Conservation (phyloP, 371 early-diverging fungal genomes). For the Zychaea mexicana region DNA sequence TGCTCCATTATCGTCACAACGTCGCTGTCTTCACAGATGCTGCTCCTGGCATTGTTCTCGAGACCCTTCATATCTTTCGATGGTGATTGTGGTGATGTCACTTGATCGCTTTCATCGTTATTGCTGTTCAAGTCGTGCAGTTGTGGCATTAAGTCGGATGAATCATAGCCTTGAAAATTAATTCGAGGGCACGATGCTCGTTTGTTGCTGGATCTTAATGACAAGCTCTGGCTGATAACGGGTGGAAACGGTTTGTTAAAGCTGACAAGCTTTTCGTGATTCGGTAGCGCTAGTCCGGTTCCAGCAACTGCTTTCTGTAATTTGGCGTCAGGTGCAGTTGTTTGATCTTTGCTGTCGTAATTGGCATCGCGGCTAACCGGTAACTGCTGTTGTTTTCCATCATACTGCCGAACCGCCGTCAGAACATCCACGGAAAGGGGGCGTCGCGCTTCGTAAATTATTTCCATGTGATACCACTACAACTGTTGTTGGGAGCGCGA, state of each 20-base stretch:
- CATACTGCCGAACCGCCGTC: too few species aligned
- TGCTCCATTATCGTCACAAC: too few species aligned
- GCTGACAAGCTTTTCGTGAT: background rate
- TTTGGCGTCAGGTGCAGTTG: background rate
- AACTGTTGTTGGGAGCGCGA: background rate
- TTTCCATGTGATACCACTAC: background rate
- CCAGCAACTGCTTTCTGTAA: background rate
- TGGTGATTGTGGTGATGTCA: too few species aligned
- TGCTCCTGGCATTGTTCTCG: too few species aligned
- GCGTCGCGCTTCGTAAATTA: background rate
- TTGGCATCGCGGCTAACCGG: background rate
- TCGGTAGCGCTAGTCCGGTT: background rate
- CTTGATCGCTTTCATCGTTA: too few species aligned
- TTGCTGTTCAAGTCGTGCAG: too few species aligned
- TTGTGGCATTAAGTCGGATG: background rate
- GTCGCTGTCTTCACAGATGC: too few species aligned
- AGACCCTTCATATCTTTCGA: too few species aligned
- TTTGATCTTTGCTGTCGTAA: background rate
- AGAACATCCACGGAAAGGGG: background rate
- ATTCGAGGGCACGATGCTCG: background rate
- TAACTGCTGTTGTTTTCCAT: background rate
- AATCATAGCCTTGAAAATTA: background rate
- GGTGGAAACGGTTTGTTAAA: background rate
- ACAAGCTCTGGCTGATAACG: background rate
- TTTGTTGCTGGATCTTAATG: background rate